These are phyloP conservation scores for Cordyceps cateniannulata DNA, from an alignment of 2,329 filamentous ascomycete genomes.

Conservation along the genomic window DNA sequence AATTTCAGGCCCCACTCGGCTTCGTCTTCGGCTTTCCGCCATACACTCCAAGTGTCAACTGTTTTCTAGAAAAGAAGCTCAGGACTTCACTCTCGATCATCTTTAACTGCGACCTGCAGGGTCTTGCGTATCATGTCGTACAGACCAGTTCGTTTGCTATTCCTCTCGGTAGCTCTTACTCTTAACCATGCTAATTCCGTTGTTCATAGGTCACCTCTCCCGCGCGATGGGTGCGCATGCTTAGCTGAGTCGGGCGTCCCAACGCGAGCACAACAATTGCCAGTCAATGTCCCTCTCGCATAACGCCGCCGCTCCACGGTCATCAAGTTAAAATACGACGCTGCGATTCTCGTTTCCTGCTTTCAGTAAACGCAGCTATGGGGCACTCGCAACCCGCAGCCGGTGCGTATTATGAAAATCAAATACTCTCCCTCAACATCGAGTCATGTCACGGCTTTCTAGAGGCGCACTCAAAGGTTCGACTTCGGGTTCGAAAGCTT, in stretches of 20 bases:
- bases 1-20: constrained; percentile 2
- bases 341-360: no score
- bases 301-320: no score
- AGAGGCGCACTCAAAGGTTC: no score
- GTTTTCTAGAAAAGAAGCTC: background rate
- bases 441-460: no score
- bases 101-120: background rate
- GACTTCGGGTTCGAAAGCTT: no score
- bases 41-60: background rate
- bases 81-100: background rate
- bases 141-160: background rate
- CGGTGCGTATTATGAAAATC: no score
- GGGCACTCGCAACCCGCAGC: no score
- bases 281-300: background rate
- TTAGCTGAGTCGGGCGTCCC: background rate
- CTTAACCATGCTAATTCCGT: background rate
- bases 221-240: constrained; percentile 3
- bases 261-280: background rate
- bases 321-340: no score
- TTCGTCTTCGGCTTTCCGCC: constrained; percentile 3
- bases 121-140: constrained; percentile 4
- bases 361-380: no score
- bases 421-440: no score
- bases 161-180: no score
- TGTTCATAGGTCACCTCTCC: background rate